Base-by-base conservation (phyloP, 2,329 filamentous ascomycete genomes). In the Beauveria sp. region DNA sequence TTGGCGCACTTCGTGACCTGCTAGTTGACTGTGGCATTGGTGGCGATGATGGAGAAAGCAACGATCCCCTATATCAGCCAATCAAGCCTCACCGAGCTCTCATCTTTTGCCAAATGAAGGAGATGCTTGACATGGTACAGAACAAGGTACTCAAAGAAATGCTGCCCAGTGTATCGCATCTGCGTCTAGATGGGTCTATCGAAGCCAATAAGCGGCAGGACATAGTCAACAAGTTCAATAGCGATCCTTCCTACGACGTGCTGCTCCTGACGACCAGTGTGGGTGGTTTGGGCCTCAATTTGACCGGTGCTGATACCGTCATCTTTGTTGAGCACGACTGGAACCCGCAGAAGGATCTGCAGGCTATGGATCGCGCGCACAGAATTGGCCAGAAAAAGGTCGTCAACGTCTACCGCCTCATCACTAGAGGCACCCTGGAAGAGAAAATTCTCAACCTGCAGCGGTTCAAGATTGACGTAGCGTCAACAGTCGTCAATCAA, bases 301-400 rank as follows among this genome's bases (percentile, higher is more conserved):
- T 99, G 65, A 99, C 94, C 0, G 94, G 94, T 66, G 94, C 94
- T 3, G 94, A 99, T 75, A 99, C 94, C 0, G 94, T 99, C 73
- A 99, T 99, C 68, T 99, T 99, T 70, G 96, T 99, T 34, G 94
- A 99, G 75, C 96, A 99, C 75, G 94, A 99, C 75, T 99, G 94
- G 94, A 99, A 99, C 72, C 94, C 94, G 37, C 94, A 99, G 72
- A 96, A 96, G 75, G 94, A 99, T 75, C 85, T 99, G 67, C 94
- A 99, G 72, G 94, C 94, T 66, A 99, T 99, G 94, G 94, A 99
- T 72, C 91, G 94, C 63, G 94, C 94, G 9, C 94, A 99, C 80
- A 88, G 94, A 67, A 97, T 99, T 69, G 94, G 94, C 2, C 94
- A 99, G 79, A 99, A 99, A 85, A 99, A 97, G 83, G 94, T 97